These are phyloP conservation scores for Lentinula aciculospora DNA, from an alignment of 768 basidiomycete species.

Conservation along the genomic window DNA sequence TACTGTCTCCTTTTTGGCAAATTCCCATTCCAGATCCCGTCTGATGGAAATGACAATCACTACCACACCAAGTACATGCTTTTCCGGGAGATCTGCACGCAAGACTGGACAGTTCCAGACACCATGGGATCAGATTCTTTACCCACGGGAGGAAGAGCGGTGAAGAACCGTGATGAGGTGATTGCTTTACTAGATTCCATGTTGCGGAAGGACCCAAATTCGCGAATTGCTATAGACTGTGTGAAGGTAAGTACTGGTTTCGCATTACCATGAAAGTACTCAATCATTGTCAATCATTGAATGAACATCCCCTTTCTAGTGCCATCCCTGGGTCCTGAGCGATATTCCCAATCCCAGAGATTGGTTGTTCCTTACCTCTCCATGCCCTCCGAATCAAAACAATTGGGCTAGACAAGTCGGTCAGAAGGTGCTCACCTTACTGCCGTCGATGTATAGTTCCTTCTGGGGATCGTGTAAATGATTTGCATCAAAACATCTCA, in stretches of 20 bases:
- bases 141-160: conserved; percentile 3
- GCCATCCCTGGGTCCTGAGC: background rate
- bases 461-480: background rate
- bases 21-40: conserved; percentile 33
- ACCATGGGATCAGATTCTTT: conserved; percentile 24
- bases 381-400: background rate
- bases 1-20: conserved; percentile 42
- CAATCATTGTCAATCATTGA: too few relatives aligned
- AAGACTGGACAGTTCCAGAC: conserved; percentile 32
- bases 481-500: too few relatives aligned
- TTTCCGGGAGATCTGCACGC: conserved; percentile 34
- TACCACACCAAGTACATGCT: conserved; percentile 33
- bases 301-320: background rate
- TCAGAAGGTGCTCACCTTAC: background rate
- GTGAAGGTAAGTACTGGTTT: conserved; percentile 1
- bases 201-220: background rate
- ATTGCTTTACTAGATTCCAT: background rate
- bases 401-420: background rate
- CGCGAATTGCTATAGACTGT: background rate
- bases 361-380: background rate
- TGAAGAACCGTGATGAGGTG: background rate
- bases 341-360: background rate
- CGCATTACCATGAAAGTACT: too few relatives aligned
- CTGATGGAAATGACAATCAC: conserved; percentile 26
- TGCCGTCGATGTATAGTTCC: background rate